These are phyloP conservation scores for Trametes cinnabarina DNA, from an alignment of 768 basidiomycete species.

Conservation along the genomic window DNA sequence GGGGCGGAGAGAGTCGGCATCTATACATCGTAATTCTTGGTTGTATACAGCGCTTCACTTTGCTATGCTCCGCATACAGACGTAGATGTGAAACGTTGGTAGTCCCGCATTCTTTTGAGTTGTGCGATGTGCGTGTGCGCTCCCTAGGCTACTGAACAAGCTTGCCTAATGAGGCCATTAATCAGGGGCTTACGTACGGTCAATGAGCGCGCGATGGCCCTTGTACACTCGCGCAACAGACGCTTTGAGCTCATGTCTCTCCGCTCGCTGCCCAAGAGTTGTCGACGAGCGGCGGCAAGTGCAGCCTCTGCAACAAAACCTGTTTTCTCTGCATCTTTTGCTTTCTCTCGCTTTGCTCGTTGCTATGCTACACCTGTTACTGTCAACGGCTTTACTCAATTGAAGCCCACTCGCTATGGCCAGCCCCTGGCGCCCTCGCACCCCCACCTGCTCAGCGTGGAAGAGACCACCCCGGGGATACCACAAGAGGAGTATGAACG, in stretches of 20 bases:
- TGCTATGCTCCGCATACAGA: too few species aligned
- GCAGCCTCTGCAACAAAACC: slow-evolving; percentile 4
- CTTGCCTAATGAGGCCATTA: not conserved
- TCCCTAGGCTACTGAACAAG: not conserved
- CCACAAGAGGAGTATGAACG: slow-evolving; percentile 71
- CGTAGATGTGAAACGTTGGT: too few species aligned
- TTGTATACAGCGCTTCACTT: too few species aligned
- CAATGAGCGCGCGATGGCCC: not conserved
- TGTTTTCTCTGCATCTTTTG: not conserved
- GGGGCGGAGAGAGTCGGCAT: not conserved
- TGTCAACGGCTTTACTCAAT: slow-evolving; percentile 23
- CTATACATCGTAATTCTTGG: too few species aligned
- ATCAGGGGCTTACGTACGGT: slow-evolving; percentile 4
- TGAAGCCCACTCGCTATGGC: slow-evolving; percentile 75
- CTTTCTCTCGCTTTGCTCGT: not conserved
- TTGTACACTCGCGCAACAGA: not conserved
- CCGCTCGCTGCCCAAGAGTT: slow-evolving; percentile 7
- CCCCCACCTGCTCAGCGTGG: slow-evolving; percentile 56
- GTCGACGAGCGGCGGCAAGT: slow-evolving; percentile 12
- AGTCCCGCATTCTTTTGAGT: too few species aligned
- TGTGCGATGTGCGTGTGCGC: too few species aligned
- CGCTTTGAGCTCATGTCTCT: slow-evolving; percentile 11
- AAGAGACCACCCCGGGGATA: slow-evolving; percentile 83
- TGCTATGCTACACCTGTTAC: slow-evolving; percentile 35
- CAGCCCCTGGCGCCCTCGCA: slow-evolving; percentile 80